These are phyloP conservation scores for Pseudotsuga menziesii DNA, from an alignment of 75 land plant genomes.

Conservation along the genomic window DNA sequence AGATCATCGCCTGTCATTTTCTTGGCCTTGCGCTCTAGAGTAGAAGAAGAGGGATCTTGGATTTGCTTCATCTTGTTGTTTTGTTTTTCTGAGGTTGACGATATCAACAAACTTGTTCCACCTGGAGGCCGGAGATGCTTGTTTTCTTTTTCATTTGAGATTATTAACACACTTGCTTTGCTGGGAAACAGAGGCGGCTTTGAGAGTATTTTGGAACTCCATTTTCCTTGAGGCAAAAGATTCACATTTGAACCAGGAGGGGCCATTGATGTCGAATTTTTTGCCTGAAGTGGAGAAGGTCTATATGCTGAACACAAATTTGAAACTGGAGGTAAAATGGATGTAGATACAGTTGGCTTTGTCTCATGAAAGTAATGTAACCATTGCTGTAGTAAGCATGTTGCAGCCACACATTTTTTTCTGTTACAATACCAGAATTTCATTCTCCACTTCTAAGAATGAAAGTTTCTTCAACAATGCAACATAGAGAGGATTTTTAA, in stretches of 20 bases:
- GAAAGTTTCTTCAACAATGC: too few relatives aligned
- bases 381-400: too few relatives aligned
- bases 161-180: conserved; percentile 47
- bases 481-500: too few relatives aligned
- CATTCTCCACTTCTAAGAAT: too few relatives aligned
- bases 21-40: conserved; percentile 11
- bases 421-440: too few relatives aligned
- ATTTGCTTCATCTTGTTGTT: background rate
- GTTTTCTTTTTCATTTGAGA: too few relatives aligned
- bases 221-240: conserved; percentile 65
- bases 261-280: conserved; percentile 3
- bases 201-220: conserved; percentile 3
- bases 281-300: conserved; percentile 10
- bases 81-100: background rate
- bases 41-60: background rate
- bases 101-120: conserved; percentile 17
- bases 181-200: conserved; percentile 14
- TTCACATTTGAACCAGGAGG: conserved; percentile 26
- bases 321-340: conserved; percentile 1
- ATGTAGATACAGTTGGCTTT: background rate
- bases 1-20: conserved; percentile 17
- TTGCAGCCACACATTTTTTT: too few relatives aligned
- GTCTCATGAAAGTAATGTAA: too few relatives aligned
- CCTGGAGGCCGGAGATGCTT: conserved; percentile 23
- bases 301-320: too few relatives aligned